Conservation (phyloP, 805 yeast species). For the Wickerhamomyces sydowiorum region DNA sequence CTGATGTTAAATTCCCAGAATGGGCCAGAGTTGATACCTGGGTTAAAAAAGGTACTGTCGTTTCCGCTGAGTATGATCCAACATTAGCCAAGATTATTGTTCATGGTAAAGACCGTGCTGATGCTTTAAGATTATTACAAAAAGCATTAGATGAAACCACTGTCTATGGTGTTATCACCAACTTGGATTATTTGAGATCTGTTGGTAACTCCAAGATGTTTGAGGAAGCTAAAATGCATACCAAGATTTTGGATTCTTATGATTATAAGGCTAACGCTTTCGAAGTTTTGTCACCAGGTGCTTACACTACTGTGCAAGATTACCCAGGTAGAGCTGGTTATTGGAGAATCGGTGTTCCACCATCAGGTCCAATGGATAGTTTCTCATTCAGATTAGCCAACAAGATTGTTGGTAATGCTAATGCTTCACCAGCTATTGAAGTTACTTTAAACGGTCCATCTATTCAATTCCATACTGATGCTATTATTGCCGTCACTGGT, state of each 20-base stretch:
- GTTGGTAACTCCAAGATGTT: slow-evolving; percentile 84
- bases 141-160: slow-evolving; percentile 82
- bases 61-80: slow-evolving; percentile 94
- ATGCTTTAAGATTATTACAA: slow-evolving; percentile 72
- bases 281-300: slow-evolving; percentile 85
- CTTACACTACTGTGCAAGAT: slow-evolving; percentile 95
- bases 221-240: slow-evolving; percentile 74
- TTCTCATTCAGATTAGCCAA: slow-evolving; percentile 88
- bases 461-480: slow-evolving; percentile 73
- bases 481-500: slow-evolving; percentile 81
- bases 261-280: slow-evolving; percentile 78
- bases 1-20: slow-evolving; percentile 77
- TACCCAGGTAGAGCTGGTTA: slow-evolving; percentile 84
- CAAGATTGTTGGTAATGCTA: slow-evolving; percentile 82
- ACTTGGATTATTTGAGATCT: slow-evolving; percentile 82
- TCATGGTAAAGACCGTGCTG: slow-evolving; percentile 83
- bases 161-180: slow-evolving; percentile 83
- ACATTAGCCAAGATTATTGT: slow-evolving; percentile 95
- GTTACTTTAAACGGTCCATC: slow-evolving; percentile 86
- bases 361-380: slow-evolving; percentile 97
- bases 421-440: slow-evolving; percentile 84
- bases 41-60: slow-evolving; percentile 82
- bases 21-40: slow-evolving; percentile 96
- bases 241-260: slow-evolving; percentile 80
- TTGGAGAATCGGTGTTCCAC: slow-evolving; percentile 82